Conservation (phyloP, 2,329 filamentous ascomycete genomes). For the Falciphora oryzae region DNA sequence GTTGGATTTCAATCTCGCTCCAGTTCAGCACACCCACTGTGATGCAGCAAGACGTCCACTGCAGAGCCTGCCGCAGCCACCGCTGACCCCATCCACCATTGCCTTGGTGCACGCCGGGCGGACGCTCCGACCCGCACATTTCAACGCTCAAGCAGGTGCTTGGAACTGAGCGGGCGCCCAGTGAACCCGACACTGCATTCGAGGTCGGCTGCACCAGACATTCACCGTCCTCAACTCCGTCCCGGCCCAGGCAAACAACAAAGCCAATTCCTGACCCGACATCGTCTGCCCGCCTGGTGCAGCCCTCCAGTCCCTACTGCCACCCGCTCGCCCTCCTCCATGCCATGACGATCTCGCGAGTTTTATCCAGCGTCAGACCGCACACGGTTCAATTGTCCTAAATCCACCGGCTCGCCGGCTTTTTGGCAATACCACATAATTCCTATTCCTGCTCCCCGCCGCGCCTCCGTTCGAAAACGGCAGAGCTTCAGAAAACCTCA, state of each 20-base stretch:
- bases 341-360: constrained; percentile 6
- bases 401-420: constrained; percentile 8
- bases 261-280: not conserved
- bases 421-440: not conserved
- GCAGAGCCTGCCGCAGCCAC: not conserved
- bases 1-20: not conserved
- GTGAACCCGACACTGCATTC: not conserved
- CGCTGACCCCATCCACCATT: not conserved
- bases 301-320: not conserved
- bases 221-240: not conserved
- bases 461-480: not conserved
- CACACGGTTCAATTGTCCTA: constrained; percentile 8
- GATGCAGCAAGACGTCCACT: not conserved
- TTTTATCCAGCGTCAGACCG: not conserved
- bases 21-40: not conserved
- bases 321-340: not conserved
- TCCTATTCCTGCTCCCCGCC: not conserved
- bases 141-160: not conserved
- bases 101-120: not conserved
- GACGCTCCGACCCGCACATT: not conserved
- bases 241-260: not conserved
- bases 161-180: not conserved
- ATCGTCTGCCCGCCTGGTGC: not conserved
- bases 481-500: not conserved
- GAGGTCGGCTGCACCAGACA: not conserved